Percentiles rank a stretch among this genome's conserved stretches.
Evolutionary conservation across 2,329 filamentous ascomycete genomes (phyloP).

Genomic region (Rutstroemia sp.): DNA sequence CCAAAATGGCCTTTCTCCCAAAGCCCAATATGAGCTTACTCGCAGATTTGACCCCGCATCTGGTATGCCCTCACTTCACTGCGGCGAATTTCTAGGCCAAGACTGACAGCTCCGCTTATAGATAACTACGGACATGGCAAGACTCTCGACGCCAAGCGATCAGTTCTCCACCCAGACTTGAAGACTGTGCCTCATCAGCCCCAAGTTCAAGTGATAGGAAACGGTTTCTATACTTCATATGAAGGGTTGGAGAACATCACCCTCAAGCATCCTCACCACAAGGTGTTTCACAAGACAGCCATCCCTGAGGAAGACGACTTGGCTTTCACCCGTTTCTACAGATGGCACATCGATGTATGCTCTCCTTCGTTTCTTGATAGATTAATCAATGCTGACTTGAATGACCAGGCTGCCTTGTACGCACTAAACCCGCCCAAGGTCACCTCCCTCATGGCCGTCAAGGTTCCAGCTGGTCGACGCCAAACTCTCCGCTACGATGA

Average conservation of each 20-base stretch:
- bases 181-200: constrained; percentile 76
- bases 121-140: constrained; percentile 68
- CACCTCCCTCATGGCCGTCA: constrained; percentile 67
- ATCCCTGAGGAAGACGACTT: constrained; percentile 57
- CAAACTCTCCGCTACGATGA: constrained; percentile 70
- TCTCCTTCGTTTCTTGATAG: not conserved
- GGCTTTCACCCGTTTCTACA: constrained; percentile 55
- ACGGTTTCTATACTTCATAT: constrained; percentile 61
- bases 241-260: constrained; percentile 63
- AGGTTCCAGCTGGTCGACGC: constrained; percentile 56
- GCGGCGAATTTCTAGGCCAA: too few relatives aligned
- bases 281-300: constrained; percentile 61
- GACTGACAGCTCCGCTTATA: not conserved
- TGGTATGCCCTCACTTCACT: constrained; percentile 16
- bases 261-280: constrained; percentile 69
- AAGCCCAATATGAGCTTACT: constrained; percentile 67
- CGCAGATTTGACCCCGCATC: constrained; percentile 62
- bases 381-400: not conserved
- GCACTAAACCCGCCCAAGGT: constrained; percentile 66
- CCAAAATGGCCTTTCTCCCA: constrained; percentile 55
- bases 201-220: constrained; percentile 74
- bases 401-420: constrained; percentile 51
- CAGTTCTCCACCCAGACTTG: constrained; percentile 66
- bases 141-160: constrained; percentile 57
- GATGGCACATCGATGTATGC: constrained; percentile 70